phyloP scores from a whole-genome alignment of 352 stramenopile genomes.

The Phytophthora meadii region DNA sequence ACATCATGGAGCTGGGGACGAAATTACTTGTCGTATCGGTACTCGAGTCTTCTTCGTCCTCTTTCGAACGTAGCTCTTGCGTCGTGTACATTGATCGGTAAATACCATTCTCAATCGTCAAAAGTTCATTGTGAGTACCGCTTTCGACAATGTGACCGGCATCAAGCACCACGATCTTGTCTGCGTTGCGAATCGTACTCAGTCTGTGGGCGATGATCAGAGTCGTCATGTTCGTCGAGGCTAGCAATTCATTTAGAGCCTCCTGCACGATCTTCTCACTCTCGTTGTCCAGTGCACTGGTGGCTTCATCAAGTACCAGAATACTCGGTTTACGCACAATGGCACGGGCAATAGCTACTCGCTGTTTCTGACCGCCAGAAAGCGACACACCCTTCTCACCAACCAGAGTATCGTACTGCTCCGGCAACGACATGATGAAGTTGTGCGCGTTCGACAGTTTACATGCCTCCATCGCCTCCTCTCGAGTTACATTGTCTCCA shows the following conservation, averaged over 20 bases:
- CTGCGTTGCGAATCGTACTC: slow-evolving; percentile 48
- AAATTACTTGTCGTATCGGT: neutral
- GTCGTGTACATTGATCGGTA: slow-evolving; percentile 89
- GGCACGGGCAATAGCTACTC: slow-evolving; percentile 32
- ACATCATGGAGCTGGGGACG: slow-evolving; percentile 1
- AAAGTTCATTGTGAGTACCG: slow-evolving; percentile 44
- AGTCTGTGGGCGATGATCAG: neutral
- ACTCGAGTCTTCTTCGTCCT: slow-evolving; percentile 1
- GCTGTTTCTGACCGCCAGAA: slow-evolving; percentile 64
- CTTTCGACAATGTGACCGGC: slow-evolving; percentile 43
- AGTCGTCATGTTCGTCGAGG: slow-evolving; percentile 23
- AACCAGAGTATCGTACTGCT: slow-evolving; percentile 89
- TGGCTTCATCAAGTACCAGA: slow-evolving; percentile 25
- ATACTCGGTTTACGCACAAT: slow-evolving; percentile 27
- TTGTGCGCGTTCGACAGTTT: slow-evolving; percentile 86
- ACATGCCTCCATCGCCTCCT: slow-evolving; percentile 82
- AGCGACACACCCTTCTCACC: slow-evolving; percentile 61
- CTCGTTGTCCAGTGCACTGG: slow-evolving; percentile 25
- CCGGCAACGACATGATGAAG: slow-evolving; percentile 91
- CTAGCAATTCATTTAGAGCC: slow-evolving; percentile 41
- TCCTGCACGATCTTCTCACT: slow-evolving; percentile 50
- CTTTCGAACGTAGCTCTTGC: slow-evolving; percentile 20
- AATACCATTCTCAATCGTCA: slow-evolving; percentile 59
- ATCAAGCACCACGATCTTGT: slow-evolving; percentile 52
- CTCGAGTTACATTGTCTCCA: slow-evolving; percentile 48